These are phyloP conservation scores for Gastrodia elata DNA, from an alignment of 106 monocot species.

Conservation along the genomic window DNA sequence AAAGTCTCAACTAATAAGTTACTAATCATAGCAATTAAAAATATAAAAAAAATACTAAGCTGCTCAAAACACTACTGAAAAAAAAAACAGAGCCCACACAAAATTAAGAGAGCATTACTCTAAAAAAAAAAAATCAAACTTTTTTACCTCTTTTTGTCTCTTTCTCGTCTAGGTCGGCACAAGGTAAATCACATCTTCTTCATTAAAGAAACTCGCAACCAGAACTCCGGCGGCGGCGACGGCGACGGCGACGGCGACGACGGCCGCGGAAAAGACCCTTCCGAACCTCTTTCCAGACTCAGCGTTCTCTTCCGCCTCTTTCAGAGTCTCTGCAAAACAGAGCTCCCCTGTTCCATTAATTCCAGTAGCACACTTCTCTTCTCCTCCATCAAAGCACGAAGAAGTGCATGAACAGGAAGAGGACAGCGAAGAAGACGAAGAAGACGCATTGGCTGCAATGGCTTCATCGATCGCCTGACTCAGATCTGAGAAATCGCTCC, in stretches of 20 bases:
- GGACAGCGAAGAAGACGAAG: background rate
- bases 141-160: no score
- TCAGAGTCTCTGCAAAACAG: background rate
- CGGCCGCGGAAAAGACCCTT: background rate
- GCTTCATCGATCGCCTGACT: background rate
- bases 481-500: background rate
- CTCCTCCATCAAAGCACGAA: background rate
- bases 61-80: no score
- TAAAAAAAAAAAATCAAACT: background rate
- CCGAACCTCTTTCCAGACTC: background rate
- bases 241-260: background rate
- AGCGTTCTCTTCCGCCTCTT: background rate
- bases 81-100: no score
- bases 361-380: background rate
- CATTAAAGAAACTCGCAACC: background rate
- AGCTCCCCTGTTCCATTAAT: background rate
- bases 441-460: background rate
- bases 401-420: conserved; percentile 2
- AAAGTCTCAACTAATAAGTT: no score
- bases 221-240: background rate
- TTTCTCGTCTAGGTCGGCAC: conserved; percentile 4
- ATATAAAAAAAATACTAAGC: no score
- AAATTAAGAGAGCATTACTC: no score
- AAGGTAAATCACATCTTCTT: background rate
- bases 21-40: no score